These are phyloP conservation scores for Apiospora marii DNA, from an alignment of 2,329 filamentous ascomycete genomes.

Conservation along the genomic window DNA sequence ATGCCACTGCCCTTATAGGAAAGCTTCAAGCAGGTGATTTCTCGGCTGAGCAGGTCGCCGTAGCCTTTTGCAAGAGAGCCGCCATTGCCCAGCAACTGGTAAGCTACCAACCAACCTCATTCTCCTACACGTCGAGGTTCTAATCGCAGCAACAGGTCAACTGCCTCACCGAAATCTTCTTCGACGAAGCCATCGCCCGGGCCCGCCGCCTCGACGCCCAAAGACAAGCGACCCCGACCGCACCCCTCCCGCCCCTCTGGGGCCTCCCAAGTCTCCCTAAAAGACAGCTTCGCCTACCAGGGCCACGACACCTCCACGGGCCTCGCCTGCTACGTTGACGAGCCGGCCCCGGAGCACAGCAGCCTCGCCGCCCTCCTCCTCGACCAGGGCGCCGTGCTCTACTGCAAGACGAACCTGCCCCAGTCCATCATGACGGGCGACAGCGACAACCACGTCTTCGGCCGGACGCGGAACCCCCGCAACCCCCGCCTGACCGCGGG, in stretches of 20 bases:
- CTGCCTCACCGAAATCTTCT: constrained; percentile 38
- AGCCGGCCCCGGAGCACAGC: constrained; percentile 57
- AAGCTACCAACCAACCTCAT: not conserved
- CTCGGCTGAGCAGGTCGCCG: not conserved
- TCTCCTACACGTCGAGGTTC: accelerated
- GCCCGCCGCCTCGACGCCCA: constrained; percentile 35
- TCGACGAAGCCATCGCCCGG: constrained; percentile 34
- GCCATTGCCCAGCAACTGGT: constrained; percentile 14
- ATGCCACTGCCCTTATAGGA: not conserved
- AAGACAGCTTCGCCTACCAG: constrained; percentile 66
- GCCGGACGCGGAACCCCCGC: constrained; percentile 55
- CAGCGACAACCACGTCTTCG: constrained; percentile 61
- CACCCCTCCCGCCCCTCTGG: constrained; percentile 33
- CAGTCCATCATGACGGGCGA: constrained; percentile 52
- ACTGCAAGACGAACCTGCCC: constrained; percentile 58
- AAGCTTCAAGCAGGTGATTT: not conserved
- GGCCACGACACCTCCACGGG: constrained; percentile 66
- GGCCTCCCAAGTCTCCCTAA: constrained; percentile 49
- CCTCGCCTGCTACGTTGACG: constrained; percentile 52
- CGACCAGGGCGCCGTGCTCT: constrained; percentile 57
- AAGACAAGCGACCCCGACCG: constrained; percentile 24
- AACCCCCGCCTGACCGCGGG: constrained; percentile 52
- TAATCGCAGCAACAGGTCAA: constrained; percentile 19
- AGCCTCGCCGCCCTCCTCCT: constrained; percentile 57
- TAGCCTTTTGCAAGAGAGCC: not conserved